A percentile compares a stretch with the other conserved stretches of the same genome.
phyloP scores from a whole-genome alignment of 192 early-diverging fungal species.

The Umbelopsis ramanniana region DNA sequence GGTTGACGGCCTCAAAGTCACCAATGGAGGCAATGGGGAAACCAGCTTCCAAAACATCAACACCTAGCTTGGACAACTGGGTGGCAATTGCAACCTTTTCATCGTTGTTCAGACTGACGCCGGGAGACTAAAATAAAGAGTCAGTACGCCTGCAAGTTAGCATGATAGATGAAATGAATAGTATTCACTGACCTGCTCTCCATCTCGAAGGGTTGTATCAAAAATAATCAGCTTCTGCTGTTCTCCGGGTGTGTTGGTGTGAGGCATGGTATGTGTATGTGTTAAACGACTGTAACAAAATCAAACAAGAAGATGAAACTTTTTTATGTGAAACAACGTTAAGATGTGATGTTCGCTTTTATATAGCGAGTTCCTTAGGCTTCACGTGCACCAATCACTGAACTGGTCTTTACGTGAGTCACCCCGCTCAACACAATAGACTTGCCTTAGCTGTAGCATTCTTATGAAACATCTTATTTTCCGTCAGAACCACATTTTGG shows the following conservation, averaged over 20 bases:
- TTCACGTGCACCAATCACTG: constrained; percentile 3
- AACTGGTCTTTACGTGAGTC: not conserved
- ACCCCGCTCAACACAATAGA: not conserved
- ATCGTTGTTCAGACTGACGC: constrained; percentile 88
- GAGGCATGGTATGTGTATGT: not conserved
- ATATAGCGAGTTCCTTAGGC: not conserved
- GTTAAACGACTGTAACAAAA: not conserved
- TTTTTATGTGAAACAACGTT: not conserved
- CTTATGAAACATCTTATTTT: no score
- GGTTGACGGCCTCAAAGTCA: constrained; percentile 94
- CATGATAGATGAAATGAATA: not conserved
- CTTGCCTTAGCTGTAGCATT: no score
- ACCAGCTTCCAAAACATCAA: constrained; percentile 95
- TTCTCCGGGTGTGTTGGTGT: constrained; percentile 6
- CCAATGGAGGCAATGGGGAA: constrained; percentile 94
- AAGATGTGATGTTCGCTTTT: not conserved
- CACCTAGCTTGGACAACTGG: constrained; percentile 89
- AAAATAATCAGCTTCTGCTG: constrained; percentile 90
- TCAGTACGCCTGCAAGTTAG: not conserved
- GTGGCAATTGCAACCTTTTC: constrained; percentile 97
- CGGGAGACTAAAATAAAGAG: constrained; percentile 75
- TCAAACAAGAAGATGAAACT: not conserved
- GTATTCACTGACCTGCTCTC: constrained; percentile 77
- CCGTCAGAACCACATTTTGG: no score
- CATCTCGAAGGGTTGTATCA: constrained; percentile 96